Base-by-base conservation (phyloP, 2,329 filamentous ascomycete species). In the Cytospora piceicola region DNA sequence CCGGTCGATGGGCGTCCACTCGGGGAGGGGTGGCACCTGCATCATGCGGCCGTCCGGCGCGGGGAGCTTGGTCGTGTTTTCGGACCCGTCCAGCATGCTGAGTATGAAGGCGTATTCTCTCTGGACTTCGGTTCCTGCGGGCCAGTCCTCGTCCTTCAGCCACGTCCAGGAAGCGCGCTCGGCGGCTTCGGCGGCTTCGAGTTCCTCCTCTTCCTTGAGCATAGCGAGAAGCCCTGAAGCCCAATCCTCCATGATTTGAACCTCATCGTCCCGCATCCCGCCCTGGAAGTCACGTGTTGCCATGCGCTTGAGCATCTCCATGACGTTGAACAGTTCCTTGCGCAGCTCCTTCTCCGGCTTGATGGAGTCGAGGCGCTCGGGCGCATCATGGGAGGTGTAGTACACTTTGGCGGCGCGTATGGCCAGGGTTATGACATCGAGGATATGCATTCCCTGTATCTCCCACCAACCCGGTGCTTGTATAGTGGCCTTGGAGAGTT, bases 341-440 rank as follows among this genome's bases (percentile, higher is more conserved):
- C 95, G 89, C 57, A 99, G 90, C 70, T 91, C 85, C 69, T 90
- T 92, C 76, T 99, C 95, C 0, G 92, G 88, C 77, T 92, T 94
- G 78, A 98, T 96, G 32, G 90, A 82, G 73, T 95, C 92, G 22
- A 98, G 82, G 46, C 92, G 89, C 71, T 95, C 90, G 1, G 94
- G 93, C 61, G 94, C 85, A 73, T 96, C 91, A 75, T 98, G 95
- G 4, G 93, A 87, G 0, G 94, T 97, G 78, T 99, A 98, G 79
- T 98, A 99, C 72, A 96, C 90, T 79, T 96, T 97, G 60, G 95
- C 95, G 1, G 94, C 93, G 61, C 93, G 88, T 71, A 99, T 98
- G n/a, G 94, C 94, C 61, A 98, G 83, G 0, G 95, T 99, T 74
- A 95, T 90, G 61, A 96, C 89, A 75, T 98, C 94, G 64, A 98